A percentile compares a stretch with the other conserved stretches of the same genome.
Conservation (phyloP, 2,329 filamentous ascomycete species). For the Graphilbum ipis-grandicollis region DNA sequence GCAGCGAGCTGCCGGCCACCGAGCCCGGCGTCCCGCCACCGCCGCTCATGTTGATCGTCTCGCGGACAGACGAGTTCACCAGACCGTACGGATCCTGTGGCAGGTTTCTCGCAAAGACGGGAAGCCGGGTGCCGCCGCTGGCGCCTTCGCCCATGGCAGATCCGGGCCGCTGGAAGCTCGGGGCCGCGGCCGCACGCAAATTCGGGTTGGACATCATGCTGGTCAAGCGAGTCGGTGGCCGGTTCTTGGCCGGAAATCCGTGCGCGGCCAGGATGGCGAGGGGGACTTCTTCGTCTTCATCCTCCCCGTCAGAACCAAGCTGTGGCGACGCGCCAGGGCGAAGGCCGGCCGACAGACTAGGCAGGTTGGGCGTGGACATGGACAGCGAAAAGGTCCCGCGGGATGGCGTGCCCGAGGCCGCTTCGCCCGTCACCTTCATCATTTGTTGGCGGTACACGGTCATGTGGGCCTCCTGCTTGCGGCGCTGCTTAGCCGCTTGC, state of each 20-base stretch:
- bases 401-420: slow-evolving; percentile 26
- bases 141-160: slow-evolving; percentile 35
- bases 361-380: slow-evolving; percentile 45
- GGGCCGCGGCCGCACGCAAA: slow-evolving; percentile 35
- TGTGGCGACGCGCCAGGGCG: slow-evolving; percentile 15
- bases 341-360: slow-evolving; percentile 14
- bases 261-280: slow-evolving; percentile 76
- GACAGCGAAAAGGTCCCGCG: slow-evolving; percentile 40
- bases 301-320: slow-evolving; percentile 33
- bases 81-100: slow-evolving; percentile 75
- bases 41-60: slow-evolving; percentile 55
- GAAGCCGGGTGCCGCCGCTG: slow-evolving; percentile 38
- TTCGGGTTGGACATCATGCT: slow-evolving; percentile 56
- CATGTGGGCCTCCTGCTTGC: slow-evolving; percentile 81
- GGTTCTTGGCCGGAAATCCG: slow-evolving; percentile 66
- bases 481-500: slow-evolving; percentile 56
- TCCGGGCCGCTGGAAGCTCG: slow-evolving; percentile 31
- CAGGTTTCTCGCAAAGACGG: slow-evolving; percentile 66
- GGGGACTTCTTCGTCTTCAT: slow-evolving; percentile 78
- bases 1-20: slow-evolving; percentile 24
- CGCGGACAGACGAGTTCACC: slow-evolving; percentile 53
- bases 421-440: slow-evolving; percentile 86
- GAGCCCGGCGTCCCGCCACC: too few relatives aligned
- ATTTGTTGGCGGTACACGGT: slow-evolving; percentile 83
- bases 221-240: slow-evolving; percentile 52